Percentiles rank a stretch among this genome's conserved stretches.
These are phyloP conservation scores for Mycena haematopus DNA, from an alignment of 768 basidiomycete genomes.

Conservation along the genomic window DNA sequence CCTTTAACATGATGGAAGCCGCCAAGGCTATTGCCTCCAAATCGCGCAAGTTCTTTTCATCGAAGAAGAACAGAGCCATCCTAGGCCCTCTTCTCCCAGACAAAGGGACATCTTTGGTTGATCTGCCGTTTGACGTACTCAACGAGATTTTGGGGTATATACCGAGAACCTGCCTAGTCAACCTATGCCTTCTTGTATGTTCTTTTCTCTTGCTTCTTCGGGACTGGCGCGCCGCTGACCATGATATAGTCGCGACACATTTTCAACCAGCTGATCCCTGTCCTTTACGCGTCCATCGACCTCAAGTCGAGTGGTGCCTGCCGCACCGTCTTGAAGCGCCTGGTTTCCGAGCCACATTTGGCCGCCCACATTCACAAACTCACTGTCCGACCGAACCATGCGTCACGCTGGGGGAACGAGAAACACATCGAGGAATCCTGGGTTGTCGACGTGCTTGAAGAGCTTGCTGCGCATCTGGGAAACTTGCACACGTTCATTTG, in stretches of 20 bases:
- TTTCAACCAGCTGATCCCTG: slow-evolving; percentile 15
- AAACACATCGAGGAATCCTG: slow-evolving; percentile 21
- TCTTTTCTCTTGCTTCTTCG: no score
- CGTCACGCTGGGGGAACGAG: slow-evolving; percentile 23
- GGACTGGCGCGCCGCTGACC: slow-evolving; percentile 10
- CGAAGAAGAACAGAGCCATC: not conserved
- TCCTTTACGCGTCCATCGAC: slow-evolving; percentile 25
- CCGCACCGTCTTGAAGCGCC: slow-evolving; percentile 10
- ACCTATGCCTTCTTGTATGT: slow-evolving; percentile 17
- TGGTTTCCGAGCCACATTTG: slow-evolving; percentile 12
- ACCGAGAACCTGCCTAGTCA: slow-evolving; percentile 2
- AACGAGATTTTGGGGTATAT: not conserved
- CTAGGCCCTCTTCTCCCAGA: not conserved
- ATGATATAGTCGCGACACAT: slow-evolving; percentile 15
- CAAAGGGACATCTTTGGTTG: not conserved
- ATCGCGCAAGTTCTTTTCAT: slow-evolving; percentile 5
- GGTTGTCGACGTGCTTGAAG: slow-evolving; percentile 21
- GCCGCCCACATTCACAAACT: slow-evolving; percentile 14
- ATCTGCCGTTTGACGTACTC: slow-evolving; percentile 12
- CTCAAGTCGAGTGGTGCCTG: slow-evolving; percentile 22
- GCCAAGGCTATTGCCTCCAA: slow-evolving; percentile 1
- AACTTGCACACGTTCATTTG: slow-evolving; percentile 27
- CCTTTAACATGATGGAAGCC: not conserved
- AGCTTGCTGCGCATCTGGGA: slow-evolving; percentile 23
- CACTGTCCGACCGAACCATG: slow-evolving; percentile 18